Evolutionary conservation across 2,329 filamentous ascomycete genomes (phyloP).

Genomic region (Diaporthe sp.): DNA sequence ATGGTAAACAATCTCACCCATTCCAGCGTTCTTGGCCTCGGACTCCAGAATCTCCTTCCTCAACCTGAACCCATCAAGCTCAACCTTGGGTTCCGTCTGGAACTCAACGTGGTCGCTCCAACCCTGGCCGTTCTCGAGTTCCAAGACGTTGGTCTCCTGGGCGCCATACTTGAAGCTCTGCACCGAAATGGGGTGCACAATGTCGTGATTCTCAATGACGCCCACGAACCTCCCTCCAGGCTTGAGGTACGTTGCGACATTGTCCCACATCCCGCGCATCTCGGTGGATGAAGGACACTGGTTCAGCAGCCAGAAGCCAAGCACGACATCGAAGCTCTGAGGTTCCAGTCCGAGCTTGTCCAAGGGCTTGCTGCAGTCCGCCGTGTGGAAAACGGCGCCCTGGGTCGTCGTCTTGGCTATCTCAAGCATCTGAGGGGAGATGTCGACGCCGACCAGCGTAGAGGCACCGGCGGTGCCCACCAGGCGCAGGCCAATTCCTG

Average conservation of each 20-base stretch:
- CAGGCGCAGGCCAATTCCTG: constrained; percentile 13
- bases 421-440: constrained; percentile 13
- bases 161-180: constrained; percentile 15
- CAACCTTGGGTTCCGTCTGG: background rate
- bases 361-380: constrained; percentile 9
- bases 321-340: background rate
- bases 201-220: constrained; percentile 2
- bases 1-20: background rate
- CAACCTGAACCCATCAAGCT: background rate
- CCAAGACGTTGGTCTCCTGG: background rate
- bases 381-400: background rate
- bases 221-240: background rate
- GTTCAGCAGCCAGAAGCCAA: constrained; percentile 15
- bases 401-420: background rate
- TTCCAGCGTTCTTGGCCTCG: background rate
- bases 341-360: background rate
- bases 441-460: constrained; percentile 22
- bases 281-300: background rate
- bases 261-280: constrained; percentile 16
- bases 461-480: background rate
- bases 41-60: background rate
- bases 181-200: background rate
- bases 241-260: background rate
- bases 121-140: background rate
- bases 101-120: constrained; percentile 5